phyloP scores from a whole-genome alignment of 2,329 filamentous ascomycete genomes.

The Fusarium floridanum region DNA sequence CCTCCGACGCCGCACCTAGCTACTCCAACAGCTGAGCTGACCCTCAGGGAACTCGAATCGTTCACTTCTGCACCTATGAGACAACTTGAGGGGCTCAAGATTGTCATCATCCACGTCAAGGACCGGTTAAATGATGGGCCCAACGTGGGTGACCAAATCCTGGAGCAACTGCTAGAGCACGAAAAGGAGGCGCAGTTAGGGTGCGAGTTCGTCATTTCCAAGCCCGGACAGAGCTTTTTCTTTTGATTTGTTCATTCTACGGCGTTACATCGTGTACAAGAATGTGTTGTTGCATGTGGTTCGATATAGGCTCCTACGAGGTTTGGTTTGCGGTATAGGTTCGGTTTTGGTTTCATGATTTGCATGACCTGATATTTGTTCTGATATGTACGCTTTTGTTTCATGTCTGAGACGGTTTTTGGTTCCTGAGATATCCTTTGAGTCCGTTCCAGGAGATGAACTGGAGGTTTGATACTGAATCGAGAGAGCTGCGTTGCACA shows the following conservation, averaged over 20 bases:
- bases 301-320: conserved; percentile 24
- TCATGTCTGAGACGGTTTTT: conserved; percentile 11
- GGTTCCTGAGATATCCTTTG: conserved; percentile 8
- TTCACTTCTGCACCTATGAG: conserved; percentile 39
- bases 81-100: conserved; percentile 78
- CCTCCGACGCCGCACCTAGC: conserved; percentile 62
- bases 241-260: conserved; percentile 52
- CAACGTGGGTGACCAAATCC: conserved; percentile 73
- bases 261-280: conserved; percentile 16
- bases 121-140: conserved; percentile 82
- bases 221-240: conserved; percentile 71
- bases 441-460: neutral
- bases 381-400: neutral
- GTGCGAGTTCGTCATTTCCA: conserved; percentile 82
- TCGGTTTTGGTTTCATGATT: conserved; percentile 14
- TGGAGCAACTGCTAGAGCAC: conserved; percentile 75
- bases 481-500: conserved; percentile 5
- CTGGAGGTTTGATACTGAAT: conserved; percentile 4
- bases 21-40: conserved; percentile 63
- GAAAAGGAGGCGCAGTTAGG: conserved; percentile 77
- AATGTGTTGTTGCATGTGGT: conserved; percentile 14
- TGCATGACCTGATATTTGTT: conserved; percentile 13
- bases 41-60: conserved; percentile 54
- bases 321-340: conserved; percentile 15
- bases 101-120: conserved; percentile 96